Base-by-base conservation (phyloP, 495 filamentous ascomycete species). In the Acidomyces sp. region DNA sequence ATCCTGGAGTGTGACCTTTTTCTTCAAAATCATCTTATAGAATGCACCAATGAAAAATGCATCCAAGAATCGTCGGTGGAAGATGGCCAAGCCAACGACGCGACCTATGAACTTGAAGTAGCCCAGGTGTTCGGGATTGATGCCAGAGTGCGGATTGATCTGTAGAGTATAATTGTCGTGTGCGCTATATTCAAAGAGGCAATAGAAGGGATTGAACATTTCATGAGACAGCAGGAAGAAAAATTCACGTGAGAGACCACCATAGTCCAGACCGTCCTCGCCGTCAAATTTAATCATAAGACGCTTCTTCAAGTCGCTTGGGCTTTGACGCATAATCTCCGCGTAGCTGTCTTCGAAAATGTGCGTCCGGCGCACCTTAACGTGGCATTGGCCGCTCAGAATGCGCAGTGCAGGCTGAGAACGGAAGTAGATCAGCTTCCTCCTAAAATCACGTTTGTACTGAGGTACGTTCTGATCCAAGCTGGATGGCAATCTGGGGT, bases 181-280 rank as follows among this genome's bases (percentile, higher is more conserved):
- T 21, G 90, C 90, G 46, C 90, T 95, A 60, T 99, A 99, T 66
- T 99, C 90, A 68, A 99, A 99, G 32, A 99, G 71, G 64, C 90
- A 99, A 67, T 99, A 99, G 66, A 99, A 99, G 39, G 90, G 90
- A 62, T 99, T 99, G 65, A 99, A 99, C 90, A 99, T 99, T 69
- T 99, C 90, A 63, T 99, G 90, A n/a, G 90, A 96, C 28, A 99
- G 75, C 41, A 99, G 71, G 77, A 96, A 99, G 73, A 99, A 99
- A 68, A 96, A 99, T 63, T 99, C 90, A 72, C 90, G 80, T 16
- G 90, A 99, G 29, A 99, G 75, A 70, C 90, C 90, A 60, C 90
- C 90, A 60, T 97, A 97, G 65, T 97, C 90, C 34, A 97, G 66
- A 60, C 90, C 90, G 54, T 97, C 90, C 63, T 97, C 90, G 28